Evolutionary conservation across 1,284 basidiomycete species (phyloP).

Genomic region (Singerocomus rubriflavus): DNA sequence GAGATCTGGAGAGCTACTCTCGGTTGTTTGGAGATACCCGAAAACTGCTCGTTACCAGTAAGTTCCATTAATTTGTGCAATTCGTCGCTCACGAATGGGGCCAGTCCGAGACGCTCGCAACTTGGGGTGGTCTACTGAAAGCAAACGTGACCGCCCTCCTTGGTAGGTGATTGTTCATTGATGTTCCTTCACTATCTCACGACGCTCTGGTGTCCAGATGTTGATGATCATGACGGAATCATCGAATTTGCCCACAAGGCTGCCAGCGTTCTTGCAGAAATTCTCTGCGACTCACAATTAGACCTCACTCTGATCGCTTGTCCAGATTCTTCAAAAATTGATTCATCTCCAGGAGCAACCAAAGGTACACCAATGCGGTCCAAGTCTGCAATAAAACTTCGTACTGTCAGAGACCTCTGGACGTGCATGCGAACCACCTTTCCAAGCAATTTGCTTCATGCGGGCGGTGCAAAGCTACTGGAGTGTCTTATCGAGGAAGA

Average conservation of each 20-base stretch:
- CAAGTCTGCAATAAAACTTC: constrained; percentile 47
- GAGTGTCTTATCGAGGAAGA: constrained; percentile 48
- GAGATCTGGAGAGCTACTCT: constrained; percentile 55
- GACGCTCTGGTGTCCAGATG: constrained; percentile 25
- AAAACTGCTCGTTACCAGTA: constrained; percentile 41
- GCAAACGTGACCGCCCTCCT: constrained; percentile 34
- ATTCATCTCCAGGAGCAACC: constrained; percentile 2
- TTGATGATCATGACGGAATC: constrained; percentile 32
- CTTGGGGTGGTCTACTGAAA: constrained; percentile 43
- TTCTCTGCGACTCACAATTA: constrained; percentile 52
- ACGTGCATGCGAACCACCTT: constrained; percentile 40
- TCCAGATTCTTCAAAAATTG: constrained; percentile 10
- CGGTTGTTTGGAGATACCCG: constrained; percentile 40
- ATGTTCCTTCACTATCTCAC: neutral
- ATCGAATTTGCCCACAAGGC: constrained; percentile 41
- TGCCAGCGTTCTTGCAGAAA: constrained; percentile 43
- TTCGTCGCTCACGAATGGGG: constrained; percentile 9
- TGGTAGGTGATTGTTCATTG: constrained; percentile 28
- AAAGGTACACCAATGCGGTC: constrained; percentile 24
- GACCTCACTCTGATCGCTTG: constrained; percentile 39
- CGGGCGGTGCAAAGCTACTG: constrained; percentile 45
- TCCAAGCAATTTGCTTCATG: constrained; percentile 39
- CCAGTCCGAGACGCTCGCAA: constrained; percentile 38
- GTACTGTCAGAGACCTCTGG: constrained; percentile 57
- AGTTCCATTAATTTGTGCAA: constrained; percentile 21